These are phyloP conservation scores for Mucor ambiguus DNA, from an alignment of 371 early-diverging fungal species.

Conservation along the genomic window DNA sequence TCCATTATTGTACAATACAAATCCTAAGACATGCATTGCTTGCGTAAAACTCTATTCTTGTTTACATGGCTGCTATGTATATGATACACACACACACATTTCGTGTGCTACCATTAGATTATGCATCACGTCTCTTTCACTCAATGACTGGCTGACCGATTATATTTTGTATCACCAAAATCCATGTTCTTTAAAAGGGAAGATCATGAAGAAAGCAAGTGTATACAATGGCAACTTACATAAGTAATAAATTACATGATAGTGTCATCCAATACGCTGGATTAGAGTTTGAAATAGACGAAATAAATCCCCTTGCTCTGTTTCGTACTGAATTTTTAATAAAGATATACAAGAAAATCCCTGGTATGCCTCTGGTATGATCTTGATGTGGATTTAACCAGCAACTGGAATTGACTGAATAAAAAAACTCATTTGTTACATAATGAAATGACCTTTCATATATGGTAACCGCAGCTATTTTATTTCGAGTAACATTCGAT, in stretches of 20 bases:
- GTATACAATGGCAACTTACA: not conserved
- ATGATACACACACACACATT: not conserved
- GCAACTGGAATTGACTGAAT: not conserved
- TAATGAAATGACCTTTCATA: not conserved
- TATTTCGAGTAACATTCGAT: not conserved
- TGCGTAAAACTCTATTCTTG: too few species aligned
- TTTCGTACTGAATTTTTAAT: not conserved
- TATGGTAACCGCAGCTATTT: not conserved
- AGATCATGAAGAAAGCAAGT: not conserved
- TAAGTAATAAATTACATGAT: not conserved
- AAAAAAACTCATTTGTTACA: not conserved
- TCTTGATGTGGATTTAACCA: not conserved
- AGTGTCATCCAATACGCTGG: not conserved
- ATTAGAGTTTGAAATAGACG: too few species aligned
- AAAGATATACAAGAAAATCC: not conserved
- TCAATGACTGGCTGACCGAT: not conserved
- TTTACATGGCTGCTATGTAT: too few species aligned
- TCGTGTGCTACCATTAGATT: not conserved
- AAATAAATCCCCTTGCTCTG: not conserved
- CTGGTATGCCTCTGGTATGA: not conserved
- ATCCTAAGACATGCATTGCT: too few species aligned
- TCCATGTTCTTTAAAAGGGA: too few species aligned
- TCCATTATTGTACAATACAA: too few species aligned
- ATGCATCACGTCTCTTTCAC: not conserved
- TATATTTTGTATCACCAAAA: not conserved